Evolutionary conservation across 1,284 basidiomycete species (phyloP).

Genomic region (Singerocomus inundabilis): DNA sequence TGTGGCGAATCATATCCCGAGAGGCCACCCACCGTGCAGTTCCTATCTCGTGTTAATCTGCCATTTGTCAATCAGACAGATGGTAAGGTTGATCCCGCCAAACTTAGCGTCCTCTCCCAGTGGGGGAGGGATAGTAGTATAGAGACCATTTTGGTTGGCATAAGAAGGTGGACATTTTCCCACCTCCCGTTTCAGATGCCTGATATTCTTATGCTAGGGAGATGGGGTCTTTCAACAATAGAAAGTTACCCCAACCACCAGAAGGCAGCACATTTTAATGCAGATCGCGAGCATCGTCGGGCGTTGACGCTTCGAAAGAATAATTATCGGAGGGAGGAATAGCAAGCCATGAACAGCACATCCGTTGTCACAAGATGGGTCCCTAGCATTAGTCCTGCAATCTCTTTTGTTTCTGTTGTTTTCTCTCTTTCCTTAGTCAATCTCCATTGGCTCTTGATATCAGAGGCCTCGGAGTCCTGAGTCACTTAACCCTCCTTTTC

Average conservation of each 20-base stretch:
- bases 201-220: conserved; percentile 55
- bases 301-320: conserved; percentile 5
- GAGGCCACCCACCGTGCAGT: conserved; percentile 73
- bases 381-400: conserved; percentile 22
- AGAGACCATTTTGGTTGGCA: conserved; percentile 88
- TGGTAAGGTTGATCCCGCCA: conserved; percentile 75
- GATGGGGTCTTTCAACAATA: conserved; percentile 89
- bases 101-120: conserved; percentile 65
- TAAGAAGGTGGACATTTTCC: conserved; percentile 62
- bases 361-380: conserved; percentile 14
- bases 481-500: neutral
- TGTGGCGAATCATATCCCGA: conserved; percentile 88
- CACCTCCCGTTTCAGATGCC: neutral
- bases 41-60: conserved; percentile 91
- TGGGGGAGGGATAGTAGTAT: conserved; percentile 81
- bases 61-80: conserved; percentile 82
- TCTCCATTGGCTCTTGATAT: conserved; percentile 9
- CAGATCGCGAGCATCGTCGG: neutral
- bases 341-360: conserved; percentile 11
- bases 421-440: conserved; percentile 12
- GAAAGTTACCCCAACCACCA: conserved; percentile 92
- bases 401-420: conserved; percentile 9
- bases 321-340: conserved; percentile 13
- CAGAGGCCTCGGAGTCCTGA: neutral
- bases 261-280: conserved; percentile 76